Evolutionary conservation across 345 rosid species (phyloP), one percentile per base, ranked within the genome.

Genomic region (Hibiscus trionum): DNA sequence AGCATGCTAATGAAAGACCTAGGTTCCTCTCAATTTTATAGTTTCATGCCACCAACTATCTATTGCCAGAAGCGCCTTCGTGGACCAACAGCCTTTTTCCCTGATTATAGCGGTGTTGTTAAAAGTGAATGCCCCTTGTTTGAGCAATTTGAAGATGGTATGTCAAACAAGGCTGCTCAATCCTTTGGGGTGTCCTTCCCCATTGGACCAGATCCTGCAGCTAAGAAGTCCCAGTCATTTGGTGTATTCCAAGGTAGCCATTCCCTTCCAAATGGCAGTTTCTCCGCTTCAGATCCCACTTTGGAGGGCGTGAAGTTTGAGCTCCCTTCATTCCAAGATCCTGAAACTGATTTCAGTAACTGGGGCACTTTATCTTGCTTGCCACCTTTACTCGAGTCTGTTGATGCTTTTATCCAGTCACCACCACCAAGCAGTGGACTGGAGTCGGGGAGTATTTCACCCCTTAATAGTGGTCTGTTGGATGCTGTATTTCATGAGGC

Each of bases 301-400:
- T 75, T 82, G n/a, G 92, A 80, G 92, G 86, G 91, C 75, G 77
- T 89, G 97, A 95, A 95, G 99, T 83, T 84, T 89, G 99, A 95
- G 97, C 97, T 95, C 99, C 99, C 97, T 95, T 95, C 99, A 92
- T 91, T 95, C 99, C 99, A 95, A 95, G 86, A 86, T 88, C 72
- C 90, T 77, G 97, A 91, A 80, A 77, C 83, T 76, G 86, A 87
- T 73, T 84, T 92, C 69, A 84, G 90, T 77, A 85, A 86, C 85
- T 88, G 97, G 96, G 90, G 82, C 69, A 68, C 82, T 59, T 84
- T 88, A 46, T 81, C 86, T 76, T 80, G 89, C 70, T 82, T 89
- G 26, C 91, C 87, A 75, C 85, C 86, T 78, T 82, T 88, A 37
- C 89, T 89, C 58, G 90, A 90, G 62, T 77, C 96, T 33, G 88